phyloP scores from a whole-genome alignment of 1,284 basidiomycete species.

The Phaffia rhodozyma region DNA sequence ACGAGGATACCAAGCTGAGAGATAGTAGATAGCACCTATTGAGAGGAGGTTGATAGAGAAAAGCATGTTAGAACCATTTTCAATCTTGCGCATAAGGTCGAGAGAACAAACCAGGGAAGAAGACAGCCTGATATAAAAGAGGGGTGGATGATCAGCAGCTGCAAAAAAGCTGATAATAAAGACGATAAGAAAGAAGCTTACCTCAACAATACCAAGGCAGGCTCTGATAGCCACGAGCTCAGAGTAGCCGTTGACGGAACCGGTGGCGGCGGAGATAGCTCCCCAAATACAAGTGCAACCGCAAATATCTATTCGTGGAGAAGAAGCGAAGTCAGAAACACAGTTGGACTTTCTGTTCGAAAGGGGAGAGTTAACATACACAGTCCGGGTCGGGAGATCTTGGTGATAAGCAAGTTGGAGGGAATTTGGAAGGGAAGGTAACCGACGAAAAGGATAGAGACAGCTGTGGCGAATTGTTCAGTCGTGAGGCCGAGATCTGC shows the following conservation, averaged over 20 bases:
- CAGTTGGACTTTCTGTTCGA: neutral
- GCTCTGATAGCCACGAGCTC: slow-evolving; percentile 20
- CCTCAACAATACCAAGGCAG: slow-evolving; percentile 30
- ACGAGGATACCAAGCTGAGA: slow-evolving; percentile 28
- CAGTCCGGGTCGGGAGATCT: slow-evolving; percentile 24
- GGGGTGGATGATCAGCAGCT: too few relatives aligned
- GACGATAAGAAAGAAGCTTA: slow-evolving; percentile 27
- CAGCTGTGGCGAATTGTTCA: slow-evolving; percentile 30
- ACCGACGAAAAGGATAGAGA: slow-evolving; percentile 36
- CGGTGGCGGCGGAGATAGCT: slow-evolving; percentile 25
- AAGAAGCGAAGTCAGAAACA: neutral
- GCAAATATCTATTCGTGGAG: slow-evolving; percentile 25
- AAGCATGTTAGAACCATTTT: neutral
- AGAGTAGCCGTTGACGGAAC: slow-evolving; percentile 26
- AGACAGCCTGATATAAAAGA: too few relatives aligned
- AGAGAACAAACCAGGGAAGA: too few relatives aligned
- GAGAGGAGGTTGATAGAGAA: neutral
- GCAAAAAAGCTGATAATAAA: neutral
- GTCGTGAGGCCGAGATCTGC: slow-evolving; percentile 21
- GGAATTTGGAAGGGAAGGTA: slow-evolving; percentile 34
- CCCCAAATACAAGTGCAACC: slow-evolving; percentile 30
- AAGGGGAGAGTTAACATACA: slow-evolving; percentile 19
- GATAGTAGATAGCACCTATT: slow-evolving; percentile 25
- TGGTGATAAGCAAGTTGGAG: slow-evolving; percentile 28
- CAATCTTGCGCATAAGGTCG: too few relatives aligned